Percentiles rank a stretch among this genome's conserved stretches.
Evolutionary conservation across 495 filamentous ascomycete species (phyloP).

Genomic region (Podospora pseudopauciseta): DNA sequence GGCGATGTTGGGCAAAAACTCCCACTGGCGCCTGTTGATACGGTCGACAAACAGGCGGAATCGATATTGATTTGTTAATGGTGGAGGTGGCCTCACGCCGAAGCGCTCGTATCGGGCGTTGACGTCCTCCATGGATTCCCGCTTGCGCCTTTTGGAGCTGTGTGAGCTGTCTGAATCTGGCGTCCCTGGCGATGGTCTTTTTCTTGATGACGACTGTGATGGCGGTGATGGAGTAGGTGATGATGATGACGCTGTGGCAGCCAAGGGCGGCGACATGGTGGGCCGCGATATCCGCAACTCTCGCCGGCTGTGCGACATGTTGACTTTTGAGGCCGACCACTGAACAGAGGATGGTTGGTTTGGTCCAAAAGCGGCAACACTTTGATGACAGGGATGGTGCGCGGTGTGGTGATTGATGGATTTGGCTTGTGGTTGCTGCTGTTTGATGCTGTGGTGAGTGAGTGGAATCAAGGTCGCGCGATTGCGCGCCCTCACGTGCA

Average conservation of each 20-base stretch:
- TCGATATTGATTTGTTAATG: constrained; percentile 14
- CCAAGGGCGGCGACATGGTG: neutral
- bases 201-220: neutral
- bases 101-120: neutral
- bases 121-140: neutral
- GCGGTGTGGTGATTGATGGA: constrained; percentile 1
- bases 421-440: neutral
- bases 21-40: constrained; percentile 24
- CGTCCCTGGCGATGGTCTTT: neutral
- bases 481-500: neutral
- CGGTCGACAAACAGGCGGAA: constrained; percentile 23
- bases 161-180: neutral
- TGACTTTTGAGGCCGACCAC: neutral
- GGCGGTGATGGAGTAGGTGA: neutral
- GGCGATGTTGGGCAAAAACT: constrained; percentile 14
- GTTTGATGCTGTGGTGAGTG: neutral
- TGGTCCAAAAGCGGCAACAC: neutral
- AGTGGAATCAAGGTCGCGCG: neutral
- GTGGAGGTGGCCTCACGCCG: constrained; percentile 12
- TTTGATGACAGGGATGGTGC: constrained; percentile 5
- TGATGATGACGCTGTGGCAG: neutral
- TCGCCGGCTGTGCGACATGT: neutral
- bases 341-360: neutral
- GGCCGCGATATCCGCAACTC: neutral
- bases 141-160: constrained; percentile 1